Conservation (phyloP, 768 basidiomycete genomes). For the Suillus hirtellus region DNA sequence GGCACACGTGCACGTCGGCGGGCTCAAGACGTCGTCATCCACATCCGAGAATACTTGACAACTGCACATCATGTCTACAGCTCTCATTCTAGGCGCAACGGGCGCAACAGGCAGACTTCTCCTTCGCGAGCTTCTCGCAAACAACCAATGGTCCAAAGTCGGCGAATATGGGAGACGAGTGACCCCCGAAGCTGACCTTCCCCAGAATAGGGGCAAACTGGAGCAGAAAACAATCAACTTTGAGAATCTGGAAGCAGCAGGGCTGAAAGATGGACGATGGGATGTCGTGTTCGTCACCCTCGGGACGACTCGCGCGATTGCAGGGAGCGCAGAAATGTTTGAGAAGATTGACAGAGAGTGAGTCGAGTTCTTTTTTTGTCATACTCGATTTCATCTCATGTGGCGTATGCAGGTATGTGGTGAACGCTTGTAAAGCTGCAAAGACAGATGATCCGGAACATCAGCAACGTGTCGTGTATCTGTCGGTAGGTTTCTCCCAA, state of each 20-base stretch:
- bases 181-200: slow-evolving; percentile 44
- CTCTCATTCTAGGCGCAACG: slow-evolving; percentile 76
- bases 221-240: slow-evolving; percentile 69
- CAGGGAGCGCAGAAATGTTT: slow-evolving; percentile 66
- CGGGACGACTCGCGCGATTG: slow-evolving; percentile 61
- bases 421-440: slow-evolving; percentile 69
- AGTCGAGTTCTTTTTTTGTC: slow-evolving; percentile 22
- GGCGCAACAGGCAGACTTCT: slow-evolving; percentile 67
- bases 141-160: slow-evolving; percentile 55
- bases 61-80: slow-evolving; percentile 23
- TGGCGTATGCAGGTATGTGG: slow-evolving; percentile 55
- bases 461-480: slow-evolving; percentile 65
- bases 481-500: slow-evolving; percentile 51
- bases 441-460: slow-evolving; percentile 44
- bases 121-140: slow-evolving; percentile 60
- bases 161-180: slow-evolving; percentile 71
- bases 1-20: not conserved
- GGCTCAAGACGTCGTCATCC: no score
- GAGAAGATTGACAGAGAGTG: slow-evolving; percentile 80
- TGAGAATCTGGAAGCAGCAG: slow-evolving; percentile 57
- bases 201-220: slow-evolving; percentile 51
- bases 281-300: slow-evolving; percentile 78
- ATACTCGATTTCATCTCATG: not conserved
- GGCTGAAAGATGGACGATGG: slow-evolving; percentile 58
- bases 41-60: not conserved